Evolutionary conservation across 768 basidiomycete species (phyloP).

Genomic region (Suillus clintonianus): DNA sequence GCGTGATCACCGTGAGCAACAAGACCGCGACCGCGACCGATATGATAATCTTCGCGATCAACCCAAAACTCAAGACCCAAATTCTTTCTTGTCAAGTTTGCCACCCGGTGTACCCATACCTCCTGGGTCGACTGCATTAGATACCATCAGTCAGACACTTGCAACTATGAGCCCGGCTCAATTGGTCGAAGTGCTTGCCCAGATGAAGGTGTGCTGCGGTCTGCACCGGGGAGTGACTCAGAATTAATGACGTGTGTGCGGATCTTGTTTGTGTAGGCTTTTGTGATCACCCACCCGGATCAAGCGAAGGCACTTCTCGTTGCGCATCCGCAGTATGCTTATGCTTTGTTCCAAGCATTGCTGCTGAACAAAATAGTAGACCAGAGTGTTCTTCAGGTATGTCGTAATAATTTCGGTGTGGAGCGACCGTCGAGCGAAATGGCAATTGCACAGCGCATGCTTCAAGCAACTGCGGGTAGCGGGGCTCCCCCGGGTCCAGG

Average conservation of each 20-base stretch:
- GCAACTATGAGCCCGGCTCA: constrained; percentile 83
- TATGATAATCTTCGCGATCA: constrained; percentile 34
- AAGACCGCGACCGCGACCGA: constrained; percentile 55
- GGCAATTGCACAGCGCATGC: constrained; percentile 45
- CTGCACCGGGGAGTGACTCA: constrained; percentile 13
- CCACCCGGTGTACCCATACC: constrained; percentile 78
- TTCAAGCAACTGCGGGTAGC: constrained; percentile 42
- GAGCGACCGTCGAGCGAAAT: constrained; percentile 6
- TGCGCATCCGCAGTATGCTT: constrained; percentile 89
- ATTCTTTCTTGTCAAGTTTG: constrained; percentile 62
- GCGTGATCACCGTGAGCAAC: constrained; percentile 49
- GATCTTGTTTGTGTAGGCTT: constrained; percentile 57
- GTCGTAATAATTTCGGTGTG: constrained; percentile 27
- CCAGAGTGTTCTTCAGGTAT: constrained; percentile 78
- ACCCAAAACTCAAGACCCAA: constrained; percentile 38
- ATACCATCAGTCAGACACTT: constrained; percentile 83
- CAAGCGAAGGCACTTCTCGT: constrained; percentile 80
- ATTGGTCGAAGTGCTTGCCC: constrained; percentile 91
- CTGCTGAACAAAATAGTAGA: constrained; percentile 94
- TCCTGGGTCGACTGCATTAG: constrained; percentile 70
- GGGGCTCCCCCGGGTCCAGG: constrained; percentile 25
- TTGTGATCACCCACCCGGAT: constrained; percentile 89
- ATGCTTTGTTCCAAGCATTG: constrained; percentile 94
- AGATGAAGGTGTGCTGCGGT: constrained; percentile 83
- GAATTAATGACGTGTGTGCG: constrained; percentile 9